A percentile compares a stretch with the other conserved stretches of the same genome.
These are phyloP conservation scores for Xylaria curta DNA, from an alignment of 495 filamentous ascomycete genomes.

Conservation along the genomic window DNA sequence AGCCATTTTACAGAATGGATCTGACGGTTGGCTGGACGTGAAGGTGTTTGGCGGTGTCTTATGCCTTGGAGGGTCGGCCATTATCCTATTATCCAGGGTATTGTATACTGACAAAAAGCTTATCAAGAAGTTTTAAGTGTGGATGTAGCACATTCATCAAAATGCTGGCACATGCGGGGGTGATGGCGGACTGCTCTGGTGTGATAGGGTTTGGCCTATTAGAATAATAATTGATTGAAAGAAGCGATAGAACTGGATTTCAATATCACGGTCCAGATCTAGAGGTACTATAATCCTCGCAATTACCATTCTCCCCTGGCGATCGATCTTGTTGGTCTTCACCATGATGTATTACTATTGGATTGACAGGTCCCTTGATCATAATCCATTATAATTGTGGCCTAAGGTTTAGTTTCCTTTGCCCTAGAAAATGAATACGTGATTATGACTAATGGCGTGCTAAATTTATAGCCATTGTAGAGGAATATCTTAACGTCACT, in stretches of 20 bases:
- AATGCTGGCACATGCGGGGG: neutral
- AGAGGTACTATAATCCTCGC: neutral
- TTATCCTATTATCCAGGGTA: constrained; percentile 27
- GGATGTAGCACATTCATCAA: neutral
- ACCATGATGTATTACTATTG: neutral
- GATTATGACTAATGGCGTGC: neutral
- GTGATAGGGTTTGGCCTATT: neutral
- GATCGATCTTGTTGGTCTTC: neutral
- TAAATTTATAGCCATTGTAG: neutral
- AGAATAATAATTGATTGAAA: neutral
- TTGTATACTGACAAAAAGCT: constrained; percentile 10
- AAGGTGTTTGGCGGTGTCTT: constrained; percentile 33
- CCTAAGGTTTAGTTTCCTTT: neutral
- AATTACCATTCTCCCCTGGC: neutral
- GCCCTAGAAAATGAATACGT: neutral
- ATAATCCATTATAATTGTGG: neutral
- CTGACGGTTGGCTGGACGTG: constrained; percentile 22
- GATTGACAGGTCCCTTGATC: neutral
- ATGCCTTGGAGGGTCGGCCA: constrained; percentile 29
- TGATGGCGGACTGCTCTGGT: neutral
- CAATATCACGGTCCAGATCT: neutral
- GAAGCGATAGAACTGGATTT: neutral
- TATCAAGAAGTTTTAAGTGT: neutral
- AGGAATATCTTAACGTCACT: neutral
- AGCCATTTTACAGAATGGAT: constrained; percentile 20